Conservation (phyloP, 805 yeast species). For the Lachancea dasiensis region DNA sequence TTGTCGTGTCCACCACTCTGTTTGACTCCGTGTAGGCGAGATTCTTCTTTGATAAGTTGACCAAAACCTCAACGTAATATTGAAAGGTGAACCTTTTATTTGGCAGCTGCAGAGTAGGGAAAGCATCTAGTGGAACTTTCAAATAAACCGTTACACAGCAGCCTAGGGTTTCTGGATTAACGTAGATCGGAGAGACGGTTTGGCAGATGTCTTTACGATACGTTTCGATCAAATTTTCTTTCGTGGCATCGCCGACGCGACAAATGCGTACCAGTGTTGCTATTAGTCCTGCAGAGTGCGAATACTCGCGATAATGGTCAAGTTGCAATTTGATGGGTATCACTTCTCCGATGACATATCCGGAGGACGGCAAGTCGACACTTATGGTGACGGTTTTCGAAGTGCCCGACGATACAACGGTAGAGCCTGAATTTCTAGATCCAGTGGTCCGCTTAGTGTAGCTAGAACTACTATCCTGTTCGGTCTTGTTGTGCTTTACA, state of each 20-base stretch:
- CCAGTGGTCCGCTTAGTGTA: conserved; percentile 22
- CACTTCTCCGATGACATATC: conserved; percentile 72
- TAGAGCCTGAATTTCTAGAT: conserved; percentile 18
- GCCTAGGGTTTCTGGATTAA: conserved; percentile 59
- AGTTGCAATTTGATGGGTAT: conserved; percentile 66
- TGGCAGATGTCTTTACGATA: conserved; percentile 83
- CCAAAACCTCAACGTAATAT: conserved; percentile 75
- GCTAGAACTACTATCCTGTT: conserved; percentile 27
- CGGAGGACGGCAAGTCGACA: conserved; percentile 51
- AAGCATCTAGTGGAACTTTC: conserved; percentile 75
- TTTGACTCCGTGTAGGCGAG: conserved; percentile 31
- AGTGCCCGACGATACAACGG: conserved; percentile 9
- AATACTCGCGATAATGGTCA: conserved; percentile 63
- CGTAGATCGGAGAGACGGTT: conserved; percentile 64
- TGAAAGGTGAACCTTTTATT: conserved; percentile 61
- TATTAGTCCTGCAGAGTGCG: conserved; percentile 66
- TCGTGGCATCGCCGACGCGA: conserved; percentile 53
- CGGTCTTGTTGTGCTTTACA: conserved; percentile 27
- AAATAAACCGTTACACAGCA: conserved; percentile 57
- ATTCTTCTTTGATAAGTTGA: conserved; percentile 67
- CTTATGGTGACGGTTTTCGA: conserved; percentile 35
- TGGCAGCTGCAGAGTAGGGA: conserved; percentile 74
- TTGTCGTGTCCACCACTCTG: conserved; percentile 21
- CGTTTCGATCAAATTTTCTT: conserved; percentile 45
- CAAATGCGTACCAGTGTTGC: conserved; percentile 78